Evolutionary conservation across 2,329 filamentous ascomycete species (phyloP), one percentile per base, ranked within the genome.

Genomic region (Trichoderma hamatum): DNA sequence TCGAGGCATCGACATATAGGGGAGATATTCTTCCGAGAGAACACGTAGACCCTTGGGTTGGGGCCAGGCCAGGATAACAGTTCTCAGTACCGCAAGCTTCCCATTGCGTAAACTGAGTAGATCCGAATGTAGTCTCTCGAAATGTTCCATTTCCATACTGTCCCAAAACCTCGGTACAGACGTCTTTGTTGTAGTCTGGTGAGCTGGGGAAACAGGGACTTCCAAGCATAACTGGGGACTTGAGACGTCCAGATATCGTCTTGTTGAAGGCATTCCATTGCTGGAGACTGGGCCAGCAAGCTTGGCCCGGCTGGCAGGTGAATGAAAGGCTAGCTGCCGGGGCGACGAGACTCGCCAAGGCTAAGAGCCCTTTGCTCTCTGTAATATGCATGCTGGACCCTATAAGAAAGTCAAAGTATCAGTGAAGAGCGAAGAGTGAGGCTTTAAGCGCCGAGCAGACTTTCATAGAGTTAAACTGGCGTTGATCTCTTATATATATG

Each of bases 191-290:
- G n/a, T 24, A 68, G 58, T 68, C 24, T 24, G 49, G 49, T 6
- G 66, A 68, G 21, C 24, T 55, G 1, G 56, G 24, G 49, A 68
- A 68, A 21, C 86, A 89, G 1, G 82, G 78, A 7, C 80, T 74
- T 3, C 80, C 86, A 11, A 87, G 73, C 1, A 86, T 86, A 0
- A 83, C 76, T 0, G 84, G 87, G 1, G 78, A 78, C 32, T 88
- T 78, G n/a, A 89, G 78, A 14, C 77, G 78, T 0, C 87, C 87
- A 3, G 77, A 77, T 0, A 89, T 76, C 2, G 85, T 84, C 30
- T 75, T 49, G 74, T 89, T 89, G 70, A 89, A 81, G 3, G 72
- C 64, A 9, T 75, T 71, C 86, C 86, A 89, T n/a, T 76, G 73
- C 6, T 71, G 61, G 2, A 69, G 30, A 0, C 78, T 78, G 0